phyloP scores from a whole-genome alignment of 148 eudicot species.

The Vaccinium darrowii region DNA sequence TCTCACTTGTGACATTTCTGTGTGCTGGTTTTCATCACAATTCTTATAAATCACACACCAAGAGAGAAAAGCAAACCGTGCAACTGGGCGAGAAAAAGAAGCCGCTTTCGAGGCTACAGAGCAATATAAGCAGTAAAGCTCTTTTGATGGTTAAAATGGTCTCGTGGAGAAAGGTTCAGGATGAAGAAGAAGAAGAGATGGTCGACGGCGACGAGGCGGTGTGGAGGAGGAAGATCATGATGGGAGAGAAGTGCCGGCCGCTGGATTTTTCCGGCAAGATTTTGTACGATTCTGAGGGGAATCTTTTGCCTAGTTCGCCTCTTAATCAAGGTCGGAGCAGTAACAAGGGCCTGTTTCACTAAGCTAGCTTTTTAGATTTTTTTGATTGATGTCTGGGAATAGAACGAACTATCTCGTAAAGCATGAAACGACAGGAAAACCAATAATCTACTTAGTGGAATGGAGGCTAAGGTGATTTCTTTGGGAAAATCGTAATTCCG shows the following conservation, averaged over 20 bases:
- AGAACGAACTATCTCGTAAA: no score
- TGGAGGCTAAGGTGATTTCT: background rate
- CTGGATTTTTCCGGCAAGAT: conserved; percentile 73
- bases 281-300: conserved; percentile 65
- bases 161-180: conserved; percentile 46
- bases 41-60: background rate
- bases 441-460: no score
- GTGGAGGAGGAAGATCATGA: conserved; percentile 76
- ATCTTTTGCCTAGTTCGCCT: conserved; percentile 38
- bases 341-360: background rate
- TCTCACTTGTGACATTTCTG: conserved; percentile 39
- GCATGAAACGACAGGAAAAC: no score
- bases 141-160: conserved; percentile 50
- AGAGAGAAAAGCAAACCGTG: conserved; percentile 18
- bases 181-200: conserved; percentile 15
- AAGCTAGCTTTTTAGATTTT: no score
- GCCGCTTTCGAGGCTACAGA: conserved; percentile 23
- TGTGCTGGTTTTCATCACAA: conserved; percentile 45
- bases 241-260: conserved; percentile 74
- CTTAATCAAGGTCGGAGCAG: background rate
- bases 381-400: no score
- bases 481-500: background rate
- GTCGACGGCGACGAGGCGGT: conserved; percentile 41
- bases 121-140: conserved; percentile 48
- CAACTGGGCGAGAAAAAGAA: conserved; percentile 20